A percentile compares a stretch with the other conserved stretches of the same genome.
Evolutionary conservation across 2,329 filamentous ascomycete genomes (phyloP).

Genomic region (Fusarium pseudocircinatum): DNA sequence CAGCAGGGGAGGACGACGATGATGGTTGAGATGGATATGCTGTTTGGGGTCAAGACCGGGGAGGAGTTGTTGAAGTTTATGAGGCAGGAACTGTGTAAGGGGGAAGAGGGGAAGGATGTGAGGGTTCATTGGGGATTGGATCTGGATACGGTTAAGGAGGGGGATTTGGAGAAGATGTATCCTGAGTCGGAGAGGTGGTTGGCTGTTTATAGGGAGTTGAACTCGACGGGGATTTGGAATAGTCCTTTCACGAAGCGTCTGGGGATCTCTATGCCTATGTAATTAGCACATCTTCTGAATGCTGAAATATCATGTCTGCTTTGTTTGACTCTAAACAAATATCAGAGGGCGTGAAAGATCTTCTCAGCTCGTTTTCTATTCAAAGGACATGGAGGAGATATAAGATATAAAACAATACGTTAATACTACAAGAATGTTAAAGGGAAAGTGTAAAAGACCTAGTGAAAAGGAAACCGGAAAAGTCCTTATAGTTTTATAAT

Average conservation of each 20-base stretch:
- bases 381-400: background rate
- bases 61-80: background rate
- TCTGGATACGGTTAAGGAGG: background rate
- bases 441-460: too few relatives aligned
- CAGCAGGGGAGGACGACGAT: slow-evolving; percentile 4
- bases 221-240: background rate
- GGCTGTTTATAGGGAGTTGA: background rate
- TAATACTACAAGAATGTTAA: too few relatives aligned
- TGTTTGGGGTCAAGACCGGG: background rate
- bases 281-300: rapidly evolving
- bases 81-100: background rate
- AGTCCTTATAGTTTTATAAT: too few relatives aligned
- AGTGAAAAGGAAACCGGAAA: too few relatives aligned
- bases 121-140: background rate
- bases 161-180: background rate
- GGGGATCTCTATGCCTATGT: background rate
- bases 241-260: background rate
- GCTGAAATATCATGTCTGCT: rapidly evolving
- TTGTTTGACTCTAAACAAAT: rapidly evolving
- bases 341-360: rapidly evolving
- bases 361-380: background rate
- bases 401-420: too few relatives aligned
- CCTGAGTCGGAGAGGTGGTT: background rate
- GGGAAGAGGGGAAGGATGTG: rapidly evolving
- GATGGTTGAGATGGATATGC: slow-evolving; percentile 7